A percentile compares a stretch with the other conserved stretches of the same genome.
phyloP scores from a whole-genome alignment of 148 eudicot species.

The Oxyria digyna region DNA sequence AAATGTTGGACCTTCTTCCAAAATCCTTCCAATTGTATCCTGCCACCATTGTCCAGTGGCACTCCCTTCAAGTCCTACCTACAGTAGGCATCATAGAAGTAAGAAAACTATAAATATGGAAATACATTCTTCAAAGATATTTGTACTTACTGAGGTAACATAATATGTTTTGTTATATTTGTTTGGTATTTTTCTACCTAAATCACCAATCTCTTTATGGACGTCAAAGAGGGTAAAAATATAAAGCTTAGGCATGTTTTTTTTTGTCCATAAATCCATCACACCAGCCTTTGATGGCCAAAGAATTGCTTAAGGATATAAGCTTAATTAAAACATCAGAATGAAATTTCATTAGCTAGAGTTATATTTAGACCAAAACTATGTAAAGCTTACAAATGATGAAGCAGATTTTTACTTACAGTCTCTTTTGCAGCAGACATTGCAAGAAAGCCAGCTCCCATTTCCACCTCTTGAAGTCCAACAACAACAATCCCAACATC shows the following conservation, averaged over 20 bases:
- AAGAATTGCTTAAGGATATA: neutral
- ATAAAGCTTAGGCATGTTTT: too few relatives aligned
- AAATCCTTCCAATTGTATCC: constrained; percentile 73
- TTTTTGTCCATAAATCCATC: too few relatives aligned
- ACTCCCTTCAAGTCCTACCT: constrained; percentile 99
- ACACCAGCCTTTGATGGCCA: neutral
- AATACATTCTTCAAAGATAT: too few relatives aligned
- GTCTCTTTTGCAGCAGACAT: constrained; percentile 99
- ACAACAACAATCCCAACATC: constrained; percentile 86
- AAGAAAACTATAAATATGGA: too few relatives aligned
- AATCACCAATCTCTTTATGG: too few relatives aligned
- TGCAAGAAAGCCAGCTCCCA: constrained; percentile 99
- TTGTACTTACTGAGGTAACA: too few relatives aligned
- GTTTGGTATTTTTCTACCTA: too few relatives aligned
- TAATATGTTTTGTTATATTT: too few relatives aligned
- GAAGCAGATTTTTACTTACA: constrained; percentile 43
- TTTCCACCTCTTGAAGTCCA: constrained; percentile 96
- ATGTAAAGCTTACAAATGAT: neutral
- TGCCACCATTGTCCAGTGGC: constrained; percentile 93
- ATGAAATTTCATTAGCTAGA: too few relatives aligned
- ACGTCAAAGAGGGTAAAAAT: neutral
- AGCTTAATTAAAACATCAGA: too few relatives aligned
- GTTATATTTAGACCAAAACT: neutral
- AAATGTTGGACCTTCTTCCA: constrained; percentile 76
- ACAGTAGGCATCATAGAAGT: constrained; percentile 23